Conservation (phyloP, 306 rosid species). For the Quercus wislizeni region DNA sequence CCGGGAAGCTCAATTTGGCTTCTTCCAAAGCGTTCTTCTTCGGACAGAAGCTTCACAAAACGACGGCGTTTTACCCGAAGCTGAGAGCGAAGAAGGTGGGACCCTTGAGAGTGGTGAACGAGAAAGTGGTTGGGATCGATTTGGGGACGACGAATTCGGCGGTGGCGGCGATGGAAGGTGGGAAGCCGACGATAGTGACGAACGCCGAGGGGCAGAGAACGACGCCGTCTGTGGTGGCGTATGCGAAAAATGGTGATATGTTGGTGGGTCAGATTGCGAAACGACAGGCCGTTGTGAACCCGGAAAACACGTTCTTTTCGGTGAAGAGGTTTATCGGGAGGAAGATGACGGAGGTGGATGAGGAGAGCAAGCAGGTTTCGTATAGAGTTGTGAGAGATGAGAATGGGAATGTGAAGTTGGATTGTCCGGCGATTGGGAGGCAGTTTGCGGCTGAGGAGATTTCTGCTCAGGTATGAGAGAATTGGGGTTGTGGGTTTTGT, state of each 20-base stretch:
- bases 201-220: conserved; percentile 91
- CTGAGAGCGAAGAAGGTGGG: conserved; percentile 26
- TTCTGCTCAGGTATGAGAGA: conserved; percentile 69
- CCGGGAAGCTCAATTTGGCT: too few relatives aligned
- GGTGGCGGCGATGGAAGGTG: conserved; percentile 87
- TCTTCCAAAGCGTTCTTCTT: conserved; percentile 45
- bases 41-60: conserved; percentile 40
- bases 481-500: too few relatives aligned
- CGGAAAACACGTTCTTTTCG: conserved; percentile 82
- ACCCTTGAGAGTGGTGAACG: conserved; percentile 59
- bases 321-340: conserved; percentile 89
- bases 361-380: conserved; percentile 85
- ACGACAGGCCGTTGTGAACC: conserved; percentile 86
- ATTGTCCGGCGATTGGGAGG: conserved; percentile 76
- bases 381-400: conserved; percentile 74
- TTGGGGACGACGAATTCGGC: conserved; percentile 82
- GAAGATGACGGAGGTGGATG: conserved; percentile 89
- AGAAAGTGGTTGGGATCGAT: conserved; percentile 82
- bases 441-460: conserved; percentile 86
- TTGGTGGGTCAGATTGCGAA: conserved; percentile 91
- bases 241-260: conserved; percentile 77
- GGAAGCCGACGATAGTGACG: conserved; percentile 74
- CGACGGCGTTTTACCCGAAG: conserved; percentile 34
- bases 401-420: conserved; percentile 81
- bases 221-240: conserved; percentile 88